Percentiles rank a stretch among this genome's conserved stretches.
Conservation (phyloP, 2,329 filamentous ascomycete species). For the Rhexocercosporidium sp. region DNA sequence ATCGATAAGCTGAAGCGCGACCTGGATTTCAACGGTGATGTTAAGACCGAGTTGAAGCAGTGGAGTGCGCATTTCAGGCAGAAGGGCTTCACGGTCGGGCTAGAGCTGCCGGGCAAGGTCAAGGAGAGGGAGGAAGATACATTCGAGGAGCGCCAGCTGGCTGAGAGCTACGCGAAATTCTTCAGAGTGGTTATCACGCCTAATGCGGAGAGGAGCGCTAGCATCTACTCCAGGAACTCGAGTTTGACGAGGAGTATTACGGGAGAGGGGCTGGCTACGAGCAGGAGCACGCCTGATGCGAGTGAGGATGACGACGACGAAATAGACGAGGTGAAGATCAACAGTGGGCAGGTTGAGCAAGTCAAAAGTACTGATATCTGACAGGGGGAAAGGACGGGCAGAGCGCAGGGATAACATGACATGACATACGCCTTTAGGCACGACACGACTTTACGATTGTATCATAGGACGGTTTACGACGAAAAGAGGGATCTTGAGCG, state of each 20-base stretch:
- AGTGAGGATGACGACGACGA: constrained; percentile 23
- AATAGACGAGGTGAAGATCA: constrained; percentile 11
- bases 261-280: constrained; percentile 23
- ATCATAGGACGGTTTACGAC: background rate
- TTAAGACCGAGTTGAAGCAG: constrained; percentile 17
- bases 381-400: constrained; percentile 5
- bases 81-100: constrained; percentile 30
- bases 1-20: constrained; percentile 32
- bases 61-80: constrained; percentile 35
- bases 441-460: constrained; percentile 20
- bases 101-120: constrained; percentile 33
- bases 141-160: constrained; percentile 28
- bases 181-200: constrained; percentile 35
- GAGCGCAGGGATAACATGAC: background rate
- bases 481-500: background rate
- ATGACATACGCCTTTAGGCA: background rate
- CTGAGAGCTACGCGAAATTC: constrained; percentile 29
- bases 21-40: constrained; percentile 33
- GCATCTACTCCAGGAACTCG: constrained; percentile 31
- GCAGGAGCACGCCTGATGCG: constrained; percentile 3
- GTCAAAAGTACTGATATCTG: constrained; percentile 15
- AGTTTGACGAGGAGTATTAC: constrained; percentile 34
- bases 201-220: constrained; percentile 32
- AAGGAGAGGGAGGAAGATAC: constrained; percentile 27
- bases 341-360: background rate